Conservation (phyloP, 192 early-diverging fungal genomes). For the Backusella luteola region DNA sequence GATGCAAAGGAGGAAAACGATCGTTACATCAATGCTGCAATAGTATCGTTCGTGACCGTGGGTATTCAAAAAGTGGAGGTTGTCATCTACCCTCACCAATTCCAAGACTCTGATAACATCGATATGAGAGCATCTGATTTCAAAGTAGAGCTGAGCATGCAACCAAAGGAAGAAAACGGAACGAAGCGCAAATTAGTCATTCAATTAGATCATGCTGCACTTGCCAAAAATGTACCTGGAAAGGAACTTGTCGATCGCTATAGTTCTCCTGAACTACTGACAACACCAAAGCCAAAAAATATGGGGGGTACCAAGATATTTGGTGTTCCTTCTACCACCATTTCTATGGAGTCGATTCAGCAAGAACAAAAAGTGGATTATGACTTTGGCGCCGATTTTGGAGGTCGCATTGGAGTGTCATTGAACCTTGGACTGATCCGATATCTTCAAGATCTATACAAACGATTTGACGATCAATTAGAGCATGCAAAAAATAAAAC, state of each 20-base stretch:
- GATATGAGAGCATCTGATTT: slow-evolving; percentile 28
- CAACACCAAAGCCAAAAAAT: slow-evolving; percentile 5
- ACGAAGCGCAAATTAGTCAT: slow-evolving; percentile 25
- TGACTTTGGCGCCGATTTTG: slow-evolving; percentile 38
- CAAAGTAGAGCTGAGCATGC: slow-evolving; percentile 13
- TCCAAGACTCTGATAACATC: slow-evolving; percentile 44
- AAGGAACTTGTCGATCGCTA: slow-evolving; percentile 5
- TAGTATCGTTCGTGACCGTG: neutral
- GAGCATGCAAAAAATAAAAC: slow-evolving; percentile 16
- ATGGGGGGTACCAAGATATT: slow-evolving; percentile 35
- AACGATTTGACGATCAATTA: slow-evolving; percentile 38
- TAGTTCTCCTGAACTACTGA: neutral
- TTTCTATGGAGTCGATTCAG: slow-evolving; percentile 40
- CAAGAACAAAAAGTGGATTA: slow-evolving; percentile 23
- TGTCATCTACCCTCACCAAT: slow-evolving; percentile 43
- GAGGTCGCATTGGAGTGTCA: slow-evolving; percentile 43
- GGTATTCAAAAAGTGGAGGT: slow-evolving; percentile 24
- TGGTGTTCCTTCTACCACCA: slow-evolving; percentile 36
- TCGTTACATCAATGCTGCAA: neutral
- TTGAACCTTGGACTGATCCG: slow-evolving; percentile 44
- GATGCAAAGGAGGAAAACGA: neutral
- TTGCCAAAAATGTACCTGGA: slow-evolving; percentile 37
- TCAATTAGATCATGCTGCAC: slow-evolving; percentile 25
- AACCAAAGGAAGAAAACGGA: neutral
- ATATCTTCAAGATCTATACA: slow-evolving; percentile 43